A percentile compares a stretch with the other conserved stretches of the same genome.
Conservation (phyloP, 805 yeast genomes). For the Dipodascopsis uninucleata region DNA sequence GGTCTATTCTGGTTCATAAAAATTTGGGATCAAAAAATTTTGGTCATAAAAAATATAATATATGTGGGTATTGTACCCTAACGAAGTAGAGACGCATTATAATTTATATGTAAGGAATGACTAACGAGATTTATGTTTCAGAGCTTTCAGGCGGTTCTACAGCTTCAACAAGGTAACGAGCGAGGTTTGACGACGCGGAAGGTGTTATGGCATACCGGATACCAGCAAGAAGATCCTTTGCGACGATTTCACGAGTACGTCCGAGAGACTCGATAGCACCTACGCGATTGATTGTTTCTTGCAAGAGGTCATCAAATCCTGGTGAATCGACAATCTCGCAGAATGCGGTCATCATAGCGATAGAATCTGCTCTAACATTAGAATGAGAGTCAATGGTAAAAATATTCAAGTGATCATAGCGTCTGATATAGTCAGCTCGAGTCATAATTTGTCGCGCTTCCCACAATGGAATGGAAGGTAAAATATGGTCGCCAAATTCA, state of each 20-base stretch:
- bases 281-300: slow-evolving; percentile 64
- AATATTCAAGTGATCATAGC: slow-evolving; percentile 69
- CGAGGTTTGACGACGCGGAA: no score
- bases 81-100: no score
- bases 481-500: slow-evolving; percentile 45
- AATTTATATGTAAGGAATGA: no score
- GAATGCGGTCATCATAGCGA: slow-evolving; percentile 88
- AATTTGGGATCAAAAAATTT: no score
- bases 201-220: neutral
- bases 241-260: slow-evolving; percentile 70
- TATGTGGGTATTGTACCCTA: no score
- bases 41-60: no score
- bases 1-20: no score
- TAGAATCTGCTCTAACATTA: slow-evolving; percentile 70
- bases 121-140: no score
- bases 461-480: slow-evolving; percentile 80
- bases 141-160: no score
- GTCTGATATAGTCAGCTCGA: slow-evolving; percentile 72
- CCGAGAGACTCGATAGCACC: slow-evolving; percentile 72
- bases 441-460: slow-evolving; percentile 83
- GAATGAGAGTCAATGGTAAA: slow-evolving; percentile 75
- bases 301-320: slow-evolving; percentile 62
- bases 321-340: slow-evolving; percentile 70
- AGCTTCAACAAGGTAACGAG: no score
- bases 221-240: slow-evolving; percentile 55